Percentiles rank a stretch among this genome's conserved stretches.
These are phyloP conservation scores for Pleurotus eryngii DNA, from an alignment of 768 basidiomycete genomes.

Conservation along the genomic window DNA sequence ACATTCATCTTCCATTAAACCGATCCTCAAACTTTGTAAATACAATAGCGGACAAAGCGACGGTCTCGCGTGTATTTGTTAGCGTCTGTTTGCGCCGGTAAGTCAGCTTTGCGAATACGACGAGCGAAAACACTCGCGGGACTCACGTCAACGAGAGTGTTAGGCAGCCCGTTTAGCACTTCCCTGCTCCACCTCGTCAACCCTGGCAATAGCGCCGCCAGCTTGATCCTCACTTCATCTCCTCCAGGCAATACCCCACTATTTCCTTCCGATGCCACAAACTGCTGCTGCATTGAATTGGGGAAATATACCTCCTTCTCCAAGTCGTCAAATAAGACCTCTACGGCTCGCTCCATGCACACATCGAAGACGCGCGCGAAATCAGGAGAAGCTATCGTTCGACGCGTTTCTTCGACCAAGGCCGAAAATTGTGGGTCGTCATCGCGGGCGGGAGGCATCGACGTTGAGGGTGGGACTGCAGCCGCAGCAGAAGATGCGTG, in stretches of 20 bases:
- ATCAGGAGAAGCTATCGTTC: constrained; percentile 61
- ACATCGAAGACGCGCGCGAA: constrained; percentile 68
- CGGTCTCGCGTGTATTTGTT: constrained; percentile 58
- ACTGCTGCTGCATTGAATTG: constrained; percentile 11
- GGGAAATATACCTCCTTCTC: constrained; percentile 59
- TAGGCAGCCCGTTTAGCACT: constrained; percentile 66
- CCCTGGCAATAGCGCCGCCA: constrained; percentile 80
- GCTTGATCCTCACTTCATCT: constrained; percentile 51
- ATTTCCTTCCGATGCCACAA: constrained; percentile 13
- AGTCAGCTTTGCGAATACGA: neutral
- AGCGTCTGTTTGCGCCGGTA: constrained; percentile 42
- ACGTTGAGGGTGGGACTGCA: constrained; percentile 20
- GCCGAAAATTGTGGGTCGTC: constrained; percentile 51
- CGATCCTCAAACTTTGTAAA: constrained; percentile 66
- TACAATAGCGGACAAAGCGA: constrained; percentile 68
- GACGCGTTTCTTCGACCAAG: constrained; percentile 69
- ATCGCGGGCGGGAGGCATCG: constrained; percentile 11
- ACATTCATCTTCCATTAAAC: constrained; percentile 17
- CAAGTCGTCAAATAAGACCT: constrained; percentile 60
- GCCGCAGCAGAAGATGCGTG: constrained; percentile 16
- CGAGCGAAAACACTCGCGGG: neutral
- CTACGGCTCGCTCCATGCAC: constrained; percentile 69
- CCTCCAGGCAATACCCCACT: constrained; percentile 18
- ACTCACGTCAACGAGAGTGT: constrained; percentile 82
- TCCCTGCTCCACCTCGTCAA: constrained; percentile 75